These are phyloP conservation scores for Hypomyces perniciosus DNA, from an alignment of 2,329 filamentous ascomycete species.

Conservation along the genomic window DNA sequence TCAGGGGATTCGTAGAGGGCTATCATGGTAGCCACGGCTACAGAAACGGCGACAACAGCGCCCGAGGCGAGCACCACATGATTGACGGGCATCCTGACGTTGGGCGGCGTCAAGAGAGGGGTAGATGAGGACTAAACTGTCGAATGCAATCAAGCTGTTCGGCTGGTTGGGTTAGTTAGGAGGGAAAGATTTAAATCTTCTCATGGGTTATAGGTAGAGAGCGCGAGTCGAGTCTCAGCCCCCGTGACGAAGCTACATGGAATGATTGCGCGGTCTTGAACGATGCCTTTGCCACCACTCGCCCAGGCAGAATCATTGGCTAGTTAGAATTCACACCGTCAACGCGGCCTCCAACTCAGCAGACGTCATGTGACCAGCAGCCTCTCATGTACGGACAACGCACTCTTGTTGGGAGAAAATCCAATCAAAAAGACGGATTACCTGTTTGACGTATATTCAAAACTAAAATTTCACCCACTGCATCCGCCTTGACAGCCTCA, in stretches of 20 bases:
- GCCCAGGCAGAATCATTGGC: neutral
- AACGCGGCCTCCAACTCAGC: neutral
- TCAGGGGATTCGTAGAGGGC: slow-evolving; percentile 61
- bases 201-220: neutral
- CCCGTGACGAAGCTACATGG: slow-evolving; percentile 6
- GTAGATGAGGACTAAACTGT: neutral
- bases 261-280: slow-evolving; percentile 15
- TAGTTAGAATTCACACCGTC: neutral
- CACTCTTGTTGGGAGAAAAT: too few relatives aligned
- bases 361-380: slow-evolving; percentile 7
- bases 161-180: neutral
- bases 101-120: neutral
- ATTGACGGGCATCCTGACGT: slow-evolving; percentile 46
- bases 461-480: too few relatives aligned
- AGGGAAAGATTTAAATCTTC: too few relatives aligned
- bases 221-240: neutral
- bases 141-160: neutral
- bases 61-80: slow-evolving; percentile 49
- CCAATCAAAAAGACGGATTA: too few relatives aligned
- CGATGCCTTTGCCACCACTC: slow-evolving; percentile 14
- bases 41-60: slow-evolving; percentile 51
- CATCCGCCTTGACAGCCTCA: too few relatives aligned
- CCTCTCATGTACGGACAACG: neutral
- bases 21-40: slow-evolving; percentile 52
- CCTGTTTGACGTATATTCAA: too few relatives aligned